Evolutionary conservation across 1,139 yeast species (phyloP), one percentile per base, ranked within the genome.

Genomic region (Taphrina wiesneri): DNA sequence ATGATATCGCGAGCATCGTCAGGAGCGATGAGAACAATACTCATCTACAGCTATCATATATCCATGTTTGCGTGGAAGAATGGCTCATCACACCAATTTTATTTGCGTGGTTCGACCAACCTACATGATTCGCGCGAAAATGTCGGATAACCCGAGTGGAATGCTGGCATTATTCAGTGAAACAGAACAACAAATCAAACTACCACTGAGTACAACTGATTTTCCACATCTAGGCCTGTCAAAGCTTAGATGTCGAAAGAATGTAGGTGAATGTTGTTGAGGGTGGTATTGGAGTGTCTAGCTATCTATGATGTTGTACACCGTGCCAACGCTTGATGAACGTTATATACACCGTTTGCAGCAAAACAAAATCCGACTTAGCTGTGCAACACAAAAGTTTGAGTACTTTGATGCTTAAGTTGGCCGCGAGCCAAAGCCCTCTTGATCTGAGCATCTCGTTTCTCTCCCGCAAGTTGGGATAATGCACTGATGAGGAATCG

Each of bases 401-500:
- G 28, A 5, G 56, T 15, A 2, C 19, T 32, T 30, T 19, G 39
- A 26, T 32, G 56, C 41, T 54, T 54, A 34, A 39, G 34, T 36
- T 59, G 63, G 3, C 41, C 53, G 13, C 64, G 64, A 6, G 47
- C 51, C 26, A 62, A 47, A 15, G 65, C 43, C 9, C 65, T 32
- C 19, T 39, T 45, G 13, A 53, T 53, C 39, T 68, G 61, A 25
- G 69, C 66, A 19, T 70, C 70, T 41, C 68, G 63, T 57, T 70
- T 69, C 23, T 67, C 65, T 45, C 61, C 59, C 23, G 70, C 59
- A 39, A 69, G 43, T 15, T 67, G 67, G 4, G 72, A 65, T 34
- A 71, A 57, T 5, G 70, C 63, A 21, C 69, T 61, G 13, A 67
- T 62, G 46, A 77, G 66, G 57, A 73, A 77, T n/a, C 70, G 73